Conservation (phyloP, 2,329 filamentous ascomycete genomes). For the Aspergillus sp. region DNA sequence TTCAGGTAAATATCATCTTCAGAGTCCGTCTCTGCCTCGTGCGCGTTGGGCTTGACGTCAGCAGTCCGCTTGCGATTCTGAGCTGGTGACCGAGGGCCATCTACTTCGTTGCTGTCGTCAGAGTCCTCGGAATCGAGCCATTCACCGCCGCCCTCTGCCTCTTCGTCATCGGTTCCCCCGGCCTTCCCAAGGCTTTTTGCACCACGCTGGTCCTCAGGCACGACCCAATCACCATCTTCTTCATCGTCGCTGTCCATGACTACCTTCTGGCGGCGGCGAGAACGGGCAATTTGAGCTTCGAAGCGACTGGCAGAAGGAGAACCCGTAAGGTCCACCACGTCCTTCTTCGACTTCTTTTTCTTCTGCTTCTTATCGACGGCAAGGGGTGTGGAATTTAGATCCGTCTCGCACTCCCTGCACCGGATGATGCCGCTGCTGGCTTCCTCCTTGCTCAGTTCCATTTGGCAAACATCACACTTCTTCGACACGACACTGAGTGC, state of each 20-base stretch:
- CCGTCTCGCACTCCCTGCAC: slow-evolving; percentile 67
- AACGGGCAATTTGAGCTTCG: slow-evolving; percentile 17
- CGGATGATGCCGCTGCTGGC: slow-evolving; percentile 45
- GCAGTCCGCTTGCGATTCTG: slow-evolving; percentile 8
- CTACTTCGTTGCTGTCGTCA: slow-evolving; percentile 34
- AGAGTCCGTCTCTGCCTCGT: slow-evolving; percentile 36
- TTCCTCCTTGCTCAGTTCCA: slow-evolving; percentile 53
- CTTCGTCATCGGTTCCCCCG: slow-evolving; percentile 78
- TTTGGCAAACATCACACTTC: slow-evolving; percentile 76
- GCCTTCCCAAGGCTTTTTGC: slow-evolving; percentile 60
- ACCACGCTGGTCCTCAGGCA: slow-evolving; percentile 58
- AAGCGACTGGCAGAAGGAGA: slow-evolving; percentile 15
- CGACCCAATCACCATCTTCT: slow-evolving; percentile 68
- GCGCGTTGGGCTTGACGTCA: slow-evolving; percentile 11
- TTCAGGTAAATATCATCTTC: slow-evolving; percentile 34
- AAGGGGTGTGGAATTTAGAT: slow-evolving; percentile 55
- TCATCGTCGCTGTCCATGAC: slow-evolving; percentile 50
- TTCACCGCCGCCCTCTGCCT: slow-evolving; percentile 79
- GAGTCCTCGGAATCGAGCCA: slow-evolving; percentile 67
- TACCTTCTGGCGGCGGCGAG: slow-evolving; percentile 35
- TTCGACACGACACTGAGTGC: slow-evolving; percentile 70
- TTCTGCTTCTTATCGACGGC: slow-evolving; percentile 26
- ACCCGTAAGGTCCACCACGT: slow-evolving; percentile 25
- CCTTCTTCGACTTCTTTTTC: slow-evolving; percentile 38
- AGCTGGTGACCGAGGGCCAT: slow-evolving; percentile 21